Evolutionary conservation across 169 alveolate species (phyloP).

Genomic region (Eimeria zaria): DNA sequence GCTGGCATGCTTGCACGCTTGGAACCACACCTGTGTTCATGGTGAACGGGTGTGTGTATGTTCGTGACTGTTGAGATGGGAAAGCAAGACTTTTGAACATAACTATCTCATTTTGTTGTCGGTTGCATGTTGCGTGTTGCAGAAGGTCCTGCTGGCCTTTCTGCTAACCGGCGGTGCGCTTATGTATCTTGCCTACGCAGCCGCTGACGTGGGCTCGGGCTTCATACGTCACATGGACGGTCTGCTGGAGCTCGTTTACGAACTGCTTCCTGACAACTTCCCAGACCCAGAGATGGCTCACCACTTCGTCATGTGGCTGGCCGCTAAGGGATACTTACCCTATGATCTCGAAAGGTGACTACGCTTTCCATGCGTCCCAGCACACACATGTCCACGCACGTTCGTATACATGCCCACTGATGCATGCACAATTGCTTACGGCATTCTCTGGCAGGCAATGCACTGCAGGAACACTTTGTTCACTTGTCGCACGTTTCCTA

Average conservation of each 20-base stretch:
- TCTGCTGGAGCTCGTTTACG: slow-evolving; percentile 63
- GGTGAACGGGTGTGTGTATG: background rate
- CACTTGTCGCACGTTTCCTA: background rate
- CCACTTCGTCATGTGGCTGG: slow-evolving; percentile 79
- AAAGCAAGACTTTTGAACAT: background rate
- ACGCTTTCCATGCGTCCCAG: background rate
- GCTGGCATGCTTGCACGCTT: background rate
- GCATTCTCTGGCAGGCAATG: background rate
- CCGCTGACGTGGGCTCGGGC: slow-evolving; percentile 48
- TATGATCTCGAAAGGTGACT: slow-evolving; percentile 80
- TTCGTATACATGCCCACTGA: background rate
- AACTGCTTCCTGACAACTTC: slow-evolving; percentile 40
- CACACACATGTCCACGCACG: background rate
- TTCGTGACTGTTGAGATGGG: background rate
- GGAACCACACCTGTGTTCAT: background rate
- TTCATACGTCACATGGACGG: slow-evolving; percentile 69
- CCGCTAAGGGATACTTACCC: slow-evolving; percentile 77
- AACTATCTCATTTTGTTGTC: background rate
- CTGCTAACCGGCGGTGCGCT: slow-evolving; percentile 40
- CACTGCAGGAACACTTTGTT: background rate
- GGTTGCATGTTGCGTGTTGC: background rate
- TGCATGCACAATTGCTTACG: background rate
- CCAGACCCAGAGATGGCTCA: slow-evolving; percentile 86
- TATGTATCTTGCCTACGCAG: slow-evolving; percentile 60
- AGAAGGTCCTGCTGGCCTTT: slow-evolving; percentile 37